Base-by-base conservation (phyloP, 306 rosid genomes). In the Vachellia pachyceras region DNA sequence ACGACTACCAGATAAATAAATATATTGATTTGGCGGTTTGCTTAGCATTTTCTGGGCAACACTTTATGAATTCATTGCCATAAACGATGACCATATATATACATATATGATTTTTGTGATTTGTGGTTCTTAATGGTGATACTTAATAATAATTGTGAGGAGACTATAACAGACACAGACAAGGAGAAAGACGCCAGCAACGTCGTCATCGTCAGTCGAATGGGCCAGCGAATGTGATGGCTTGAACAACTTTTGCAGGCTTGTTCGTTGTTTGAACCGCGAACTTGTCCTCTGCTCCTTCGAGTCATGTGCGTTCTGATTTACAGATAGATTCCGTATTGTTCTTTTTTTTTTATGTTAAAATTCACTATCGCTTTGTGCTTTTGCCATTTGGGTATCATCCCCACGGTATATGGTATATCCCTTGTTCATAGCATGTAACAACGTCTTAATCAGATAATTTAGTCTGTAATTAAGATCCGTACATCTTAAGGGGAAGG, bases 171-270 rank as follows among this genome's bases (percentile, higher is more conserved):
- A 29, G 67, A 25, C 35, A 20, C 18, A 60, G 39, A 66, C 72
- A 10, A 35, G 9, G 55, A 52, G 22, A 54, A 54, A 54, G 1
- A 54, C 79, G 82, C 36, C 69, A 64, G 41, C 86, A 72, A 3
- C 65, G 3, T 14, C 79, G 76, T 73, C 78, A 78, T 58, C 39
- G 12, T 29, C n/a, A 1, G 3, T 25, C 9, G 39, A 61, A 29
- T 13, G 68, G 40, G 37, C 37, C 65, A 58, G 14, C 0, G 11
- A 58, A 54, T 5, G 60, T n/a, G 60, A 54, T 6, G 1, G 25
- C 60, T 6, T n/a, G 10, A 7, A 11, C 18, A 25, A 5, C n/a
- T 61, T 29, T 61, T 61, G 68, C n/a, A 12, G n/a, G 41, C 68
- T 61, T 10, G 17, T 60, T 12, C 7, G 23, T 6, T 8, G 45